Base-by-base conservation (phyloP, 352 stramenopile species). In the Pythium sukuiense region DNA sequence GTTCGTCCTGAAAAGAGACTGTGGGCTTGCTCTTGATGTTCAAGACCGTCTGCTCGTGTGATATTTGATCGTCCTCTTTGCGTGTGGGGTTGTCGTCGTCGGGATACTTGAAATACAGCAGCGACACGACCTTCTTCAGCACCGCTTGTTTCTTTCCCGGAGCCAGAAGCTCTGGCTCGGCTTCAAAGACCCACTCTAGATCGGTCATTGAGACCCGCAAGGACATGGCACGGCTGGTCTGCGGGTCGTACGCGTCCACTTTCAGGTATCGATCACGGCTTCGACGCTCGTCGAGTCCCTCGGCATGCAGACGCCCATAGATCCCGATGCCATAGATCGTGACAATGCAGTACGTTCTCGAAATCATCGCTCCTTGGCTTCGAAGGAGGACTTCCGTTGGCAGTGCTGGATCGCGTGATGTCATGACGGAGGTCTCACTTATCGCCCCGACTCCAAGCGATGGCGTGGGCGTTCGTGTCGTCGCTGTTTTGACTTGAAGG, bases 71-170 rank as follows among this genome's bases (percentile, higher is more conserved):
- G 9, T 41, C 30, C 11, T 30, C 29, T 39, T 20, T 13, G 60
- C 27, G 7, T 26, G n/a, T 55, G 8, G 39, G 24, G 4, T 30
- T 6, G 14, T 48, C 32, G 18, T 70, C 63, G 3, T 68, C 53
- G 1, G 73, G 76, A 41, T 92, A 89, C 11, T 85, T 57, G 49
- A 92, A 90, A 68, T 78, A 92, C 27, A 92, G 63, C 45, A 92
- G 71, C 16, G 69, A 52, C 14, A 88, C 71, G 48, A 92, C 71
- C 30, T 85, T 78, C 13, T 66, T 68, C 11, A 90, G 61, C 29
- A 92, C 57, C 16, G 71, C 61, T 30, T 85, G 71, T 49, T 92
- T 92, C 49, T 69, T 76, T 0, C 83, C 83, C 13, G 83, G 67
- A 1, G 69, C 73, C 6, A 92, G 63, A 1, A 87, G 60, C 30